Evolutionary conservation across 2,329 filamentous ascomycete genomes (phyloP).

Genomic region (Fusarium algeriense): DNA sequence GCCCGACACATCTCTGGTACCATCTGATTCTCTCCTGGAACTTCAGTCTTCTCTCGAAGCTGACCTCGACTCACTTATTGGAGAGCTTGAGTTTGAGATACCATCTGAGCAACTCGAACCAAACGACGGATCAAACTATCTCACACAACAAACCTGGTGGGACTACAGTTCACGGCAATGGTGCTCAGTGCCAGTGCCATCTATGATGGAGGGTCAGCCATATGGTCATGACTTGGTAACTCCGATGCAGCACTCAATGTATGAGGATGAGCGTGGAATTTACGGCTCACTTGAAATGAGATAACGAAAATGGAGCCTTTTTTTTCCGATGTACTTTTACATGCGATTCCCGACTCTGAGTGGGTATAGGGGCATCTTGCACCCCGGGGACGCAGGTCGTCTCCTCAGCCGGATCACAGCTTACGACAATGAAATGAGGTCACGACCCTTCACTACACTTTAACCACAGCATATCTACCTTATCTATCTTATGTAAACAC

Average conservation of each 20-base stretch:
- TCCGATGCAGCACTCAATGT: slow-evolving; percentile 25
- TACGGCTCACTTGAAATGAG: slow-evolving; percentile 33
- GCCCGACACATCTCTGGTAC: slow-evolving; percentile 58
- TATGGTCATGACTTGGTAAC: slow-evolving; percentile 30
- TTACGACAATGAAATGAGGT: slow-evolving; percentile 37
- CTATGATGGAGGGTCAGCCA: slow-evolving; percentile 24
- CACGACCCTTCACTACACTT: slow-evolving; percentile 21
- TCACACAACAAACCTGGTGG: slow-evolving; percentile 37
- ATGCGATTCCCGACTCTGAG: slow-evolving; percentile 18
- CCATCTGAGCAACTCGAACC: slow-evolving; percentile 30
- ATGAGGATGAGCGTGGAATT: slow-evolving; percentile 29
- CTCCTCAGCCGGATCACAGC: slow-evolving; percentile 28
- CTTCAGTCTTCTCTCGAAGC: slow-evolving; percentile 39
- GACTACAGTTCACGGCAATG: slow-evolving; percentile 33
- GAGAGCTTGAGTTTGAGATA: slow-evolving; percentile 38
- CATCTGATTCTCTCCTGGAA: slow-evolving; percentile 32
- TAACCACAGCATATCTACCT: neutral
- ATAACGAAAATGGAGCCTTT: slow-evolving; percentile 9
- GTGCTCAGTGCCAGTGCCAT: slow-evolving; percentile 29
- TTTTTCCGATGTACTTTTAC: slow-evolving; percentile 20
- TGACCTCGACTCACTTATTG: slow-evolving; percentile 39
- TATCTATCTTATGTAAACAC: neutral
- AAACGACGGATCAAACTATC: slow-evolving; percentile 19
- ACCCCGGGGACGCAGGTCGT: slow-evolving; percentile 32
- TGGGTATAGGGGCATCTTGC: slow-evolving; percentile 9